Percentiles rank a stretch among this genome's conserved stretches.
These are phyloP conservation scores for Nicotiana knightiana DNA, from an alignment of 257 asterid species.

Conservation along the genomic window DNA sequence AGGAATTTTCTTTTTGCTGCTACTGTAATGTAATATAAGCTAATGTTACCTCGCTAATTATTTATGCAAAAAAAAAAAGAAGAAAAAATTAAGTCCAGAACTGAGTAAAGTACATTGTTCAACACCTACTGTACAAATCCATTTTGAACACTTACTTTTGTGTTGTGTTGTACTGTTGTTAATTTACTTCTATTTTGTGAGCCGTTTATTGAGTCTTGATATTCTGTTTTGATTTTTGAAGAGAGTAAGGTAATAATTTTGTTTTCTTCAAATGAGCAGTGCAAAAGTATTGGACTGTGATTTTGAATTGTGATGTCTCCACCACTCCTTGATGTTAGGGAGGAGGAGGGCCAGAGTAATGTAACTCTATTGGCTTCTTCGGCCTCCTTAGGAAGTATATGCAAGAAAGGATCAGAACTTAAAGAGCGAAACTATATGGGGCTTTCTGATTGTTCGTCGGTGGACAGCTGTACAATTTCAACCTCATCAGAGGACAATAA, in stretches of 20 bases:
- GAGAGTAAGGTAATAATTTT: background rate
- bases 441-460: conserved; percentile 60
- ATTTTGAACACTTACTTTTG: background rate
- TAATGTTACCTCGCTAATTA: background rate
- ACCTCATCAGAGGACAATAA: conserved; percentile 28
- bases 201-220: background rate
- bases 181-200: background rate
- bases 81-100: too few species aligned
- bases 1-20: background rate
- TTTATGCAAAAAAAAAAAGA: background rate
- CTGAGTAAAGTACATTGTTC: too few species aligned
- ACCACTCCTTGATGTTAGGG: conserved; percentile 39
- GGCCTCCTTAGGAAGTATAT: conserved; percentile 33
- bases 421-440: conserved; percentile 74
- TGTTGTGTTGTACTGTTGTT: background rate
- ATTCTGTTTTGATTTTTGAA: background rate
- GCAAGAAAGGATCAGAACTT: conserved; percentile 34
- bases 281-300: conserved; percentile 11
- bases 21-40: background rate
- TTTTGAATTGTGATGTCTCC: conserved; percentile 47
- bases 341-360: conserved; percentile 44
- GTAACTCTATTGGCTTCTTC: conserved; percentile 46
- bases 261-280: conserved; percentile 16
- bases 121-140: too few species aligned
- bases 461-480: conserved; percentile 55